These are phyloP conservation scores for Thalassiosira exigua DNA, from an alignment of 352 stramenopile species.

Conservation along the genomic window DNA sequence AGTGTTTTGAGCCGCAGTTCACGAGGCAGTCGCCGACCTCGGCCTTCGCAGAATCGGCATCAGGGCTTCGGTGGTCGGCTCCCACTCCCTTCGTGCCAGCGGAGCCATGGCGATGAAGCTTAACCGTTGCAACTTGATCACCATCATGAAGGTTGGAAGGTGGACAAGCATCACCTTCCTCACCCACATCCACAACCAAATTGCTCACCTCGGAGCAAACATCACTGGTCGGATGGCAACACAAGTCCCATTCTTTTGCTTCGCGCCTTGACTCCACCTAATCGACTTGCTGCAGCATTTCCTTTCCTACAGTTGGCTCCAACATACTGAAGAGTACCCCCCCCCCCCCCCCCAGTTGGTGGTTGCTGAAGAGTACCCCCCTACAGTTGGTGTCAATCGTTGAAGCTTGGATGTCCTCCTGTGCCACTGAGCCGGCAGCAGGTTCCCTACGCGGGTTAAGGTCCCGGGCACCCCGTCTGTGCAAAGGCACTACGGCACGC, in stretches of 20 bases:
- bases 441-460: too few relatives aligned
- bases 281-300: too few relatives aligned
- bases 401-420: too few relatives aligned
- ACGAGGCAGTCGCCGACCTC: neutral
- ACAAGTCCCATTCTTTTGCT: neutral
- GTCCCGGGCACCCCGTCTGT: too few relatives aligned
- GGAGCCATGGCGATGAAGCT: conserved; percentile 30
- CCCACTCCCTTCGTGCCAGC: conserved; percentile 14
- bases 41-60: neutral
- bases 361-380: too few relatives aligned
- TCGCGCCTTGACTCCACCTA: too few relatives aligned
- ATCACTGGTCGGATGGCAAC: neutral
- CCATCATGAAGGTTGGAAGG: neutral
- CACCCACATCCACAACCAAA: neutral
- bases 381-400: too few relatives aligned
- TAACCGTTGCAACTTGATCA: neutral
- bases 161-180: neutral
- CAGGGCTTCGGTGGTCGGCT: neutral
- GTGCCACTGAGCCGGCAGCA: too few relatives aligned
- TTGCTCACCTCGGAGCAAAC: neutral
- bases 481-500: too few relatives aligned
- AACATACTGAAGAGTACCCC: too few relatives aligned
- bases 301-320: too few relatives aligned
- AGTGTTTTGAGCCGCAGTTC: neutral
- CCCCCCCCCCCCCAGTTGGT: too few relatives aligned